Conservation (phyloP, 2,329 filamentous ascomycete species). For the Sclerotinia spermophila region DNA sequence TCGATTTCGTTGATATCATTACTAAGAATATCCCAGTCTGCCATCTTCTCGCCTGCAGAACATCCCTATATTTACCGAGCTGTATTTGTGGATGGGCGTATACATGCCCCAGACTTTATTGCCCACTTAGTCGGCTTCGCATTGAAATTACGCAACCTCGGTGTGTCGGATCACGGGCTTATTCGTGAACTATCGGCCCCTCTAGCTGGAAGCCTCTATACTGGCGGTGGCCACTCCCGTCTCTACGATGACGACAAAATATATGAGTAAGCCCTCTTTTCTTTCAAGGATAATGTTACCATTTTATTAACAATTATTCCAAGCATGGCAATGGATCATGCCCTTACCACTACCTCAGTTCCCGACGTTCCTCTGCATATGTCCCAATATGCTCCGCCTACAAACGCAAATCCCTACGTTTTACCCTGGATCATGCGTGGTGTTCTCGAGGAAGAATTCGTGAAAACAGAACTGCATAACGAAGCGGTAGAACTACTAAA, state of each 20-base stretch:
- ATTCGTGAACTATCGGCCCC: conserved; percentile 86
- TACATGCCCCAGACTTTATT: conserved; percentile 91
- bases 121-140: conserved; percentile 90
- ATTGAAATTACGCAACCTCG: conserved; percentile 89
- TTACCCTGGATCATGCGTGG: conserved; percentile 95
- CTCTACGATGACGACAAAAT: conserved; percentile 87
- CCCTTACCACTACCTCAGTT: conserved; percentile 65
- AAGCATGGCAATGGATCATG: conserved; percentile 66
- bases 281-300: conserved; percentile 18
- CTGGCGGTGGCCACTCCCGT: conserved; percentile 87
- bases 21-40: conserved; percentile 52
- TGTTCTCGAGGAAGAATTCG: conserved; percentile 84
- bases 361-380: conserved; percentile 48
- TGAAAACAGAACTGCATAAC: conserved; percentile 71
- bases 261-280: conserved; percentile 57
- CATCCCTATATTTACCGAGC: conserved; percentile 94
- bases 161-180: conserved; percentile 87
- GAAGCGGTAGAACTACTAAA: conserved; percentile 78
- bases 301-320: conserved; percentile 18
- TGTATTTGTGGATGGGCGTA: conserved; percentile 90
- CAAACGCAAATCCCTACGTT: conserved; percentile 74
- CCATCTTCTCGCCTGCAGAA: conserved; percentile 76
- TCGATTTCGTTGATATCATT: conserved; percentile 26
- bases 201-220: conserved; percentile 85
- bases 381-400: conserved; percentile 48